Evolutionary conservation across 2,329 filamentous ascomycete genomes (phyloP), one percentile per base, ranked within the genome.

Genomic region (Sphaerulina populicola): DNA sequence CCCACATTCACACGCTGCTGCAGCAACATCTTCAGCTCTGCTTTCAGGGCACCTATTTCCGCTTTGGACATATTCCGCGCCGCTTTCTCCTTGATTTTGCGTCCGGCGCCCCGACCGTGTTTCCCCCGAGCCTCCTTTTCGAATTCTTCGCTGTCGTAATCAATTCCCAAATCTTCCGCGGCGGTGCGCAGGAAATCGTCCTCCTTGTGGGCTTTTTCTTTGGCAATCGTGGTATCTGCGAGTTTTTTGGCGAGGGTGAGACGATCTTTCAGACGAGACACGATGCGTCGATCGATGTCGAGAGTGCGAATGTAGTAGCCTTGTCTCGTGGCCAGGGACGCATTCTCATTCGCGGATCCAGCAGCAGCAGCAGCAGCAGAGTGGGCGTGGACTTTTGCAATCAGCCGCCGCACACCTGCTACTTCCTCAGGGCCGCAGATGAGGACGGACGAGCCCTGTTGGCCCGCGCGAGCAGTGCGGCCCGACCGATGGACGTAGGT

Each of bases 401-500:
- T 83, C 0, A 98, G 78, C 14, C 91, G 79, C 6, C 88, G 79
- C 3, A 91, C 91, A 0, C 88, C 86, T 2, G 82, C 78, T 1
- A 94, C 88, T 72, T 98, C 93, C 53, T 97, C 91, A 0, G 93
- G 91, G 0, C 85, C 82, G 64, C 93, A 97, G 47, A 98, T 81
- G 4, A 98, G 74, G 51, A 98, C 82, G 62, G 88, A 94, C 33
- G 86, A 79, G 35, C 93, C 93, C 0, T 78, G 80, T 10, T 80
- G 80, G 15, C 83, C 79, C 2, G 86, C 91, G 64, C 93, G 87
- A 1, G 93, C 93, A 1, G 93, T 97, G 58, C 93, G 86, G 10
- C 93, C 93, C 1, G 93, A 96, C 21, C 93, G 83, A 66, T 98
- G 93, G 11, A 98, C 90, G 65, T 98, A 98, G 43, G 85, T 85